Evolutionary conservation across 768 basidiomycete species (phyloP).

Genomic region (Phaeotremella skinneri): DNA sequence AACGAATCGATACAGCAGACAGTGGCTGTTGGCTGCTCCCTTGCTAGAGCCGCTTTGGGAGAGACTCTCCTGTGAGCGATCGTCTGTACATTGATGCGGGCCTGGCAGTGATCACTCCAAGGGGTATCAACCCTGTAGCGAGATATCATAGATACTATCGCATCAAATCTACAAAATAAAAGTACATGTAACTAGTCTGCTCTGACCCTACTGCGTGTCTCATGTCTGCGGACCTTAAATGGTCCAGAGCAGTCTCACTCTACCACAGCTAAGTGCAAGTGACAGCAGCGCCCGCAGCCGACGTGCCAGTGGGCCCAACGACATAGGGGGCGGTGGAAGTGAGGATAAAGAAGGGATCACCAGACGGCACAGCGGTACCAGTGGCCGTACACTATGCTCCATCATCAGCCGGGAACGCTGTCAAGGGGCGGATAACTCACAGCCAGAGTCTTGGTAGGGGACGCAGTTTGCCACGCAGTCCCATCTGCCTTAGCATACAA

Average conservation of each 20-base stretch:
- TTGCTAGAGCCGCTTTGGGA: slow-evolving; percentile 51
- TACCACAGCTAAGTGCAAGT: background rate
- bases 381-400: background rate
- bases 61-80: slow-evolving; percentile 44
- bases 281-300: background rate
- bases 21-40: slow-evolving; percentile 59
- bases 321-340: background rate
- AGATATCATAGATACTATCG: background rate
- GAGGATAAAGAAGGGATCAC: background rate
- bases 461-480: background rate
- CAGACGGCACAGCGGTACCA: background rate
- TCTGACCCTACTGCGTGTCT: background rate
- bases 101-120: background rate
- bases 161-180: background rate
- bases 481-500: background rate
- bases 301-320: background rate
- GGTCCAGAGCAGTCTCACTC: background rate
- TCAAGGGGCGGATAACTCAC: background rate
- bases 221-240: no score
- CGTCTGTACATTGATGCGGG: background rate
- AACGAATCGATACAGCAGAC: slow-evolving; percentile 75
- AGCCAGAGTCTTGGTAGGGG: background rate
- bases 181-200: background rate
- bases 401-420: background rate
- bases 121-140: background rate